Base-by-base conservation (phyloP, 371 early-diverging fungal genomes). In the Circinella minor region DNA sequence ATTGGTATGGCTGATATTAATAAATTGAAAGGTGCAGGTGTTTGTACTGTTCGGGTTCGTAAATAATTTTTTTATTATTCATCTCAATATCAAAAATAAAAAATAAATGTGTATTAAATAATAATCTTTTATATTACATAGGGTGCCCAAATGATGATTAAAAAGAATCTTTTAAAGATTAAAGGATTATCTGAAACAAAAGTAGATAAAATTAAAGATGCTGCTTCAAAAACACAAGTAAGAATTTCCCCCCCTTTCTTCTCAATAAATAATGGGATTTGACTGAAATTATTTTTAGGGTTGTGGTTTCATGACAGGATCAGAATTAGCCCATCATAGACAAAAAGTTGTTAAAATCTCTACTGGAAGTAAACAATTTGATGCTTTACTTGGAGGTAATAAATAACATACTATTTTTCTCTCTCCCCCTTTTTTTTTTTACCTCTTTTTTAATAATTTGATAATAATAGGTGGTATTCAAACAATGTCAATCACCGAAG, bases 281-380 rank as follows among this genome's bases (percentile, higher is more conserved):
- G 4, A 13, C 8, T 51, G 51, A 51, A 51, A 51, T 1, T 8
- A 15, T n/a, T n/a, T n/a, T n/a, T 13, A 82, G 83, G 71, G 70
- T 0, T 75, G 73, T 67, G 77, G 79, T 13, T 98, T 98, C 80
- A 90, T 94, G 15, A 93, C 98, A 3, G 99, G 96, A 0, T 86
- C 92, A 34, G 94, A 95, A 68, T 90, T 92, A 63, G 88, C 94
- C 39, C 70, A 87, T 46, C 91, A 92, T 66, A 88, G 99, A 73
- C 76, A 83, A 66, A 92, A 96, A 51, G 88, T 98, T 47, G 83
- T 95, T 63, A 87, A 81, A 43, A 89, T 98, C 13, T 90, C 92
- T 1, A 98, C 98, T 2, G 99, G 99, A 0, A 90, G 95, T 20
- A 89, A 92, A 65, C 95, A 95, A 69, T 82, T 99, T 34, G 98